Conservation (phyloP, 768 basidiomycete species). For the Exidia glandulosa region DNA sequence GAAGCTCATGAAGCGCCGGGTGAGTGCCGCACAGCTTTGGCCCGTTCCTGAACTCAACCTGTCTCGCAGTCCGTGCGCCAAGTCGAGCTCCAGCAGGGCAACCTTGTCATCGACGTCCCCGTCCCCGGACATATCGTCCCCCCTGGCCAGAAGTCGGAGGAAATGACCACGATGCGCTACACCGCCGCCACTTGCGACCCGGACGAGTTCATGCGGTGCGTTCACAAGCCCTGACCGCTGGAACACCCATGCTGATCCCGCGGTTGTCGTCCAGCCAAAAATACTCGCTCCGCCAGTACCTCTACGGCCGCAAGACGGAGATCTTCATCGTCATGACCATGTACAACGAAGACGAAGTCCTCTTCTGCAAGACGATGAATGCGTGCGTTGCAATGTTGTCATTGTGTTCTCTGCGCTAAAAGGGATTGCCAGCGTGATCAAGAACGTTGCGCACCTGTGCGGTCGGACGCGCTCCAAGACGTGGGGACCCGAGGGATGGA, state of each 20-base stretch:
- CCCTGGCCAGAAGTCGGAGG: constrained; percentile 53
- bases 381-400: constrained; percentile 34
- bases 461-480: constrained; percentile 56
- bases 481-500: constrained; percentile 85
- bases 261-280: constrained; percentile 17
- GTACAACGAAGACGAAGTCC: constrained; percentile 84
- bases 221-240: neutral
- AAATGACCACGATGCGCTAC: constrained; percentile 77
- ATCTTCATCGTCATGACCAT: constrained; percentile 95
- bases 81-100: constrained; percentile 71
- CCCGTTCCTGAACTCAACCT: neutral
- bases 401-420: neutral
- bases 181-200: constrained; percentile 86
- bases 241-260: neutral
- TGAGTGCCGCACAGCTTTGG: constrained; percentile 9
- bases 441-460: constrained; percentile 77
- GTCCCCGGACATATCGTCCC: constrained; percentile 74
- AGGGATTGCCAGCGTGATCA: constrained; percentile 52
- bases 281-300: constrained; percentile 70
- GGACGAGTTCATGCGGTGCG: constrained; percentile 66
- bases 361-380: constrained; percentile 77
- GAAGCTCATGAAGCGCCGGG: constrained; percentile 69
- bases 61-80: constrained; percentile 46
- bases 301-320: constrained; percentile 74
- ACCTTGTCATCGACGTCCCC: constrained; percentile 72